These are phyloP conservation scores for Thermothielavioides terrestris DNA, from an alignment of 495 filamentous ascomycete species.

Conservation along the genomic window DNA sequence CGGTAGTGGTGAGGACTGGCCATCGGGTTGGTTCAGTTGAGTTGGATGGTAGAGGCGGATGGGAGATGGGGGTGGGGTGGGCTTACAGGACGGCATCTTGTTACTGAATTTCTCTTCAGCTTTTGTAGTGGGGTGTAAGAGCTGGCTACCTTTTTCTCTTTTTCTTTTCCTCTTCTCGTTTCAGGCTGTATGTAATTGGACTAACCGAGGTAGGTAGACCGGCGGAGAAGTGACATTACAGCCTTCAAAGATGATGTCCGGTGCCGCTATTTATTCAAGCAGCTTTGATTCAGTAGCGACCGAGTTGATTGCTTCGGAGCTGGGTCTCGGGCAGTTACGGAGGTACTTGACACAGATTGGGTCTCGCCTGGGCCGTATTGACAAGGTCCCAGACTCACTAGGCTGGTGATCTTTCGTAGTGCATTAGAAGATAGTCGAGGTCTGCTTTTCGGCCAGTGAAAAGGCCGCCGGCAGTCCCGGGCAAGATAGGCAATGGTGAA, in stretches of 20 bases:
- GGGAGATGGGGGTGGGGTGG: background rate
- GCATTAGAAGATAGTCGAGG: too few relatives aligned
- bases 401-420: too few relatives aligned
- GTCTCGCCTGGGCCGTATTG: conserved; percentile 5
- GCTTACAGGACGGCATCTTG: conserved; percentile 24
- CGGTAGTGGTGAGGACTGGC: conserved; percentile 34
- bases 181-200: too few relatives aligned
- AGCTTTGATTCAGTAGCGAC: too few relatives aligned
- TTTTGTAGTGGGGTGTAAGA: background rate
- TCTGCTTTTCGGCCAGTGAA: background rate
- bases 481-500: too few relatives aligned
- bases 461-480: background rate
- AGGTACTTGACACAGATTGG: conserved; percentile 3
- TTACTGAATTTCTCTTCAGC: too few relatives aligned
- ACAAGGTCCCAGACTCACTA: background rate
- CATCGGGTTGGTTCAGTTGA: background rate
- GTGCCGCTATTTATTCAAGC: background rate
- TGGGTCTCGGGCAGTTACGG: background rate
- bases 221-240: too few relatives aligned
- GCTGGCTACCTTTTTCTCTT: background rate
- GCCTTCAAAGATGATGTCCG: too few relatives aligned
- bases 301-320: background rate
- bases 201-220: too few relatives aligned
- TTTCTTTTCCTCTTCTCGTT: too few relatives aligned
- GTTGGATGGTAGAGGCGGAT: background rate